Base-by-base conservation (phyloP, 441 rosid genomes). In the Corymbia calophylla region DNA sequence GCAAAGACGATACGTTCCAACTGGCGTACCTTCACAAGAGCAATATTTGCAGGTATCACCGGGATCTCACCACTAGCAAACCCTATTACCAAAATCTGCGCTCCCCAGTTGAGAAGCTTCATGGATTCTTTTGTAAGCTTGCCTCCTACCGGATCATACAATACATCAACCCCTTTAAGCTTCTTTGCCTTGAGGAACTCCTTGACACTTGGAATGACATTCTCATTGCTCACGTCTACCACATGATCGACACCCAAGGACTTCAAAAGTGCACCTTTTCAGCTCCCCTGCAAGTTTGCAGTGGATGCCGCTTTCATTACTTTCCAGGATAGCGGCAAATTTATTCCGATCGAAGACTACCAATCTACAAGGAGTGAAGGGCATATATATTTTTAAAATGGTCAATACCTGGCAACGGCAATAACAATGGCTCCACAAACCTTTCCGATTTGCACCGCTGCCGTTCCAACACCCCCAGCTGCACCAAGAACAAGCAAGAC, bases 121-220 rank as follows among this genome's bases (percentile, higher is more conserved):
- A 97, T 90, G 68, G 95, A 70, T 54, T 97, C 98, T 90, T 95
- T 97, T 58, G 95, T 91, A 55, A 96, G 96, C 93, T 96, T 95
- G 88, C 99, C 98, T 88, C 98, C 99, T 19, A 98, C 99, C 85
- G 99, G 99, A 95, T 97, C 99, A 92, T 96, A 97, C 66, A 98
- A 91, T 39, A 97, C 96, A 92, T 96, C 98, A 53, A 98, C 97
- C 86, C 99, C 99, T 94, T 89, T 96, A n/a, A 97, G 97, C 91
- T 95, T 95, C 88, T 94, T 96, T 25, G 92, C 86, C 94, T 94
- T 96, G 89, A 98, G 96, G 77, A 96, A 96, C 92, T 92, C 95
- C 94, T 95, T 97, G 27, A 96, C 97, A 87, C 99, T 96, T 18
- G 89, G 66, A 51, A 92, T 98, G 66, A 96, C 92, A 89, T 94